A percentile compares a stretch with the other conserved stretches of the same genome.
These are phyloP conservation scores for Ramaria rubella DNA, from an alignment of 768 basidiomycete genomes.

Conservation along the genomic window DNA sequence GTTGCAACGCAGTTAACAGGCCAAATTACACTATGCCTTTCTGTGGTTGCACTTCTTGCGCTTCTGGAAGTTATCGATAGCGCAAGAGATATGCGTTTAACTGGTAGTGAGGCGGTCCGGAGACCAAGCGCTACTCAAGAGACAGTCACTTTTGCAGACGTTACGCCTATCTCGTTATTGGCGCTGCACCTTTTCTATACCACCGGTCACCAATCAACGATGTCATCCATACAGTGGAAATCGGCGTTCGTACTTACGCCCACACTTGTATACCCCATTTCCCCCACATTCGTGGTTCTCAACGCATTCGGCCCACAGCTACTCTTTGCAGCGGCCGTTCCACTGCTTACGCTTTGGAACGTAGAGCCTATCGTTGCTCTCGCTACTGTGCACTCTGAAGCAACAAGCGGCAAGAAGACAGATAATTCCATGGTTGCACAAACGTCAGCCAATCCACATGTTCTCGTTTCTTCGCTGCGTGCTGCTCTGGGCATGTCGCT, in stretches of 20 bases:
- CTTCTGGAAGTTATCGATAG: slow-evolving; percentile 80
- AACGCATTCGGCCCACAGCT: slow-evolving; percentile 76
- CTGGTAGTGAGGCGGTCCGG: slow-evolving; percentile 16
- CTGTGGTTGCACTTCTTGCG: slow-evolving; percentile 59
- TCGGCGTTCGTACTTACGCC: slow-evolving; percentile 77
- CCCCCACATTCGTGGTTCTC: slow-evolving; percentile 63
- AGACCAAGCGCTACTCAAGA: neutral
- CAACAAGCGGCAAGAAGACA: slow-evolving; percentile 10
- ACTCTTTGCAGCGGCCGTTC: slow-evolving; percentile 57
- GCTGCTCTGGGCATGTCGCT: slow-evolving; percentile 58
- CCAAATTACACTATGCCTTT: slow-evolving; percentile 66
- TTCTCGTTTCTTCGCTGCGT: slow-evolving; percentile 24
- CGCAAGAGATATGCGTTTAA: slow-evolving; percentile 56
- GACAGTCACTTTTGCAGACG: slow-evolving; percentile 58
- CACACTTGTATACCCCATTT: slow-evolving; percentile 62
- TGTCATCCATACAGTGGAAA: slow-evolving; percentile 94
- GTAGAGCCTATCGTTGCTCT: slow-evolving; percentile 49
- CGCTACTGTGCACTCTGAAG: slow-evolving; percentile 10
- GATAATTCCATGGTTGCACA: slow-evolving; percentile 22
- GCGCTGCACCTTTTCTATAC: slow-evolving; percentile 73
- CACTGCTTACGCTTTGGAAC: slow-evolving; percentile 80
- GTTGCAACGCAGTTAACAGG: slow-evolving; percentile 71
- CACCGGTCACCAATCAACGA: slow-evolving; percentile 88
- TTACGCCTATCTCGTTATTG: slow-evolving; percentile 68
- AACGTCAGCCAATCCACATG: neutral